Base-by-base conservation (phyloP, 176 grass and related monocot genomes). In the Avena insularis region DNA sequence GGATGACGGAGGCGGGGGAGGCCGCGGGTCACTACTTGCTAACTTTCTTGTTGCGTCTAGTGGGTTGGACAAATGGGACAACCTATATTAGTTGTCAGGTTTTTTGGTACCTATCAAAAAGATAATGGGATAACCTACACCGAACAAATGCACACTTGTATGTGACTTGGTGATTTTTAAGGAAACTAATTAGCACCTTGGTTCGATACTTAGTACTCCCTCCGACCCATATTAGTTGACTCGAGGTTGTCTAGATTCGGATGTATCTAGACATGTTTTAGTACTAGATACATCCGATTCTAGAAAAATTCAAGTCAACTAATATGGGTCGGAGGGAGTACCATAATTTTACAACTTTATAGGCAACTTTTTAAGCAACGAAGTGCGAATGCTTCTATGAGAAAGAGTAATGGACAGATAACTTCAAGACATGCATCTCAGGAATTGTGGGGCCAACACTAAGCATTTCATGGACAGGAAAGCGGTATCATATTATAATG, bases 381-480 rank as follows among this genome's bases (percentile, higher is more conserved):
- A 3, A 64, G 65, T 67, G 68, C 9, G 29, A 12, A 85, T 54
- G 77, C 57, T 69, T 70, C 2, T 38, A 14, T 60, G 38, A 85
- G 4, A 74, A 64, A 80, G 59, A 17, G 9, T 35, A 51, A 79
- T 60, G 67, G 56, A 50, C n/a, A 71, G 35, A 77, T 2, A 88
- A 68, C 8, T 23, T 66, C 56, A 45, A 84, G 1, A 27, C 36
- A 84, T 48, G 29, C 54, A 79, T 64, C 12, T 0, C 55, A 65
- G 53, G 8, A 48, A 55, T 31, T 84, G 80, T 4, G 23, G 66
- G 45, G 46, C 40, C 27, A 21, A 21, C 70, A 60, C 20, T 78
- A 55, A 75, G 77, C 17, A 77, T 72, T 79, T 15, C 9, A 76
- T 19, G 74, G 40, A 61, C 19, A 79, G 59, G 78, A 48, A 14